These are phyloP conservation scores for Leptomonas pyrrhocoris DNA, from an alignment of 208 protist genomes.

Conservation along the genomic window DNA sequence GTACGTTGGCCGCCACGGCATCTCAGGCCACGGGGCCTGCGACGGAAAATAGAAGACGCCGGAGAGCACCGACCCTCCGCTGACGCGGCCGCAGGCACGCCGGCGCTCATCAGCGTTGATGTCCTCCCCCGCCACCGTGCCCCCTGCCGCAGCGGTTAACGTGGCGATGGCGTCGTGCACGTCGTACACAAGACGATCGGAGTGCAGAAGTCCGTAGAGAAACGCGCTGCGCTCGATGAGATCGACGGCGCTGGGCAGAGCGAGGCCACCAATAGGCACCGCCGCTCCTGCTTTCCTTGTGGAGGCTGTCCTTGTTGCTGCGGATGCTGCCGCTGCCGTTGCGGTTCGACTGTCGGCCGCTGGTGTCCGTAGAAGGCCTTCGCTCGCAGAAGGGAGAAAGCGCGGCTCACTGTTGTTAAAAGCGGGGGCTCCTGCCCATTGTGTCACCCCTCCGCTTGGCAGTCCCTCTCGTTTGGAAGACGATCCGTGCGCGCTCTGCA, in stretches of 20 bases:
- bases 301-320: background rate
- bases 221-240: slow-evolving; percentile 32
- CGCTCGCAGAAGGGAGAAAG: background rate
- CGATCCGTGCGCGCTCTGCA: background rate
- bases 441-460: background rate
- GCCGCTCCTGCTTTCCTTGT: background rate
- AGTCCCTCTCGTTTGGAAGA: background rate
- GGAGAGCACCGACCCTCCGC: slow-evolving; percentile 3
- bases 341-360: background rate
- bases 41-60: slow-evolving; percentile 28
- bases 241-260: background rate
- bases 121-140: background rate
- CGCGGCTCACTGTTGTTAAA: background rate
- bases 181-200: slow-evolving; percentile 21
- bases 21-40: slow-evolving; percentile 18
- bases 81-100: background rate
- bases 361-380: background rate
- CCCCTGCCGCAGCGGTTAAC: background rate
- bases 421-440: background rate
- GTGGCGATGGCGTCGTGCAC: slow-evolving; percentile 30
- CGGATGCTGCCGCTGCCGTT: background rate
- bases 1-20: slow-evolving; percentile 37
- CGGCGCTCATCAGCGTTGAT: background rate
- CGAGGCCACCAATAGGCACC: background rate
- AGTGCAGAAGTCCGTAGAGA: slow-evolving; percentile 24